These are phyloP conservation scores for Xylariaceae sp. DNA, from an alignment of 2,329 filamentous ascomycete species.

Conservation along the genomic window DNA sequence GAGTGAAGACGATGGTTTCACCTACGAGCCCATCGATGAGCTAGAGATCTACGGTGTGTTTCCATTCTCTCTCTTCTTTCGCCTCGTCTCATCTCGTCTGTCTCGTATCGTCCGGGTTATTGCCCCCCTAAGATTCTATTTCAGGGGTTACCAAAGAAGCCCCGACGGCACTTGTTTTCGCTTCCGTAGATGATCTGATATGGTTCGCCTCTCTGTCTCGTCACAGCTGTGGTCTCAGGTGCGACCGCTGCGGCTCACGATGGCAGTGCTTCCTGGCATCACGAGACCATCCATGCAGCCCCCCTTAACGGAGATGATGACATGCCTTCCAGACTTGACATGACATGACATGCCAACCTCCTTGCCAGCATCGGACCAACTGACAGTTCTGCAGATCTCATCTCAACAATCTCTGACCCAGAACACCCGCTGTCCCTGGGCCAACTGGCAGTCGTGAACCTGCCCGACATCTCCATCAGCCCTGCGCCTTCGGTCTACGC, in stretches of 20 bases:
- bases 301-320: neutral
- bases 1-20: conserved; percentile 54
- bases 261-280: neutral
- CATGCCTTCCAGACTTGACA: neutral
- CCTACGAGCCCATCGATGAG: conserved; percentile 82
- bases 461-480: conserved; percentile 83
- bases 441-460: conserved; percentile 87
- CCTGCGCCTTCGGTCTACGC: conserved; percentile 56
- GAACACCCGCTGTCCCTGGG: conserved; percentile 94
- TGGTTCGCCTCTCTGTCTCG: neutral
- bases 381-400: conserved; percentile 61
- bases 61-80: neutral
- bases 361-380: conserved; percentile 12
- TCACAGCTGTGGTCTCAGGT: neutral
- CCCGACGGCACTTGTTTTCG: neutral
- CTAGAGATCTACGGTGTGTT: conserved; percentile 87
- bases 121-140: neutral
- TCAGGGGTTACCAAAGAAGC: neutral
- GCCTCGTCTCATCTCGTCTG: neutral
- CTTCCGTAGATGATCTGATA: neutral
- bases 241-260: neutral
- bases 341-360: neutral
- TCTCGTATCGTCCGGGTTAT: no score
- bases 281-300: neutral
- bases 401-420: conserved; percentile 90